A percentile compares a stretch with the other conserved stretches of the same genome.
phyloP scores from a whole-genome alignment of 2,329 filamentous ascomycete genomes.

The Diplodia seriata region DNA sequence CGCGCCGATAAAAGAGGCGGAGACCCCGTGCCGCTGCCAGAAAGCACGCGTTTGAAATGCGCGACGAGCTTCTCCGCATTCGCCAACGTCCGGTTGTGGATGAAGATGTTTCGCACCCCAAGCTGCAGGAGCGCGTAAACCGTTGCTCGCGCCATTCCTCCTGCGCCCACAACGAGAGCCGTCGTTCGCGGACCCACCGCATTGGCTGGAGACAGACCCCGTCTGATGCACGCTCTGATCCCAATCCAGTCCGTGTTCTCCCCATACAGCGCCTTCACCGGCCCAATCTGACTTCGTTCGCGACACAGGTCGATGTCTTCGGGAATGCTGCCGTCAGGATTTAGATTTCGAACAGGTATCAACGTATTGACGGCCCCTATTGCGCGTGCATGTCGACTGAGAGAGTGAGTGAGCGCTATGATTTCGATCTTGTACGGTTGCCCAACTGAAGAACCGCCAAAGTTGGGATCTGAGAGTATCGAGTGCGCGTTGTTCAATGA shows the following conservation, averaged over 20 bases:
- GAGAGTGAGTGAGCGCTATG: constrained; percentile 67
- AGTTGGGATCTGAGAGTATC: constrained; percentile 69
- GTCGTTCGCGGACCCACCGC: constrained; percentile 61
- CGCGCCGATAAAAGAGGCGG: constrained; percentile 34
- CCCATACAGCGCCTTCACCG: constrained; percentile 73
- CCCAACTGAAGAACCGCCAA: constrained; percentile 75
- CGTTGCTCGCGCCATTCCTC: constrained; percentile 79
- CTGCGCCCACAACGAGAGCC: constrained; percentile 64
- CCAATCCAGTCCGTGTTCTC: constrained; percentile 86
- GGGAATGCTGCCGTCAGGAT: constrained; percentile 64
- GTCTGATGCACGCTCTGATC: constrained; percentile 73
- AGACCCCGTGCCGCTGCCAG: constrained; percentile 8
- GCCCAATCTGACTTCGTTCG: constrained; percentile 68
- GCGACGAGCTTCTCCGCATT: constrained; percentile 71
- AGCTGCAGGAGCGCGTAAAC: constrained; percentile 80
- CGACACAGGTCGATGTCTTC: constrained; percentile 60
- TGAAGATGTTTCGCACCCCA: constrained; percentile 76
- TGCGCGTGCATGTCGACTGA: constrained; percentile 74
- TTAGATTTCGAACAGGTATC: constrained; percentile 69
- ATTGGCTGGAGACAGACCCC: constrained; percentile 74
- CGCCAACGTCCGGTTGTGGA: constrained; percentile 73
- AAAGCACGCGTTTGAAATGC: constrained; percentile 65
- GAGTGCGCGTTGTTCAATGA: constrained; percentile 69
- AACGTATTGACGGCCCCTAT: constrained; percentile 81
- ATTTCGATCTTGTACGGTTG: constrained; percentile 78